A percentile compares a stretch with the other conserved stretches of the same genome.
Evolutionary conservation across 2,329 filamentous ascomycete genomes (phyloP).

Genomic region (Aspergillus hortae): DNA sequence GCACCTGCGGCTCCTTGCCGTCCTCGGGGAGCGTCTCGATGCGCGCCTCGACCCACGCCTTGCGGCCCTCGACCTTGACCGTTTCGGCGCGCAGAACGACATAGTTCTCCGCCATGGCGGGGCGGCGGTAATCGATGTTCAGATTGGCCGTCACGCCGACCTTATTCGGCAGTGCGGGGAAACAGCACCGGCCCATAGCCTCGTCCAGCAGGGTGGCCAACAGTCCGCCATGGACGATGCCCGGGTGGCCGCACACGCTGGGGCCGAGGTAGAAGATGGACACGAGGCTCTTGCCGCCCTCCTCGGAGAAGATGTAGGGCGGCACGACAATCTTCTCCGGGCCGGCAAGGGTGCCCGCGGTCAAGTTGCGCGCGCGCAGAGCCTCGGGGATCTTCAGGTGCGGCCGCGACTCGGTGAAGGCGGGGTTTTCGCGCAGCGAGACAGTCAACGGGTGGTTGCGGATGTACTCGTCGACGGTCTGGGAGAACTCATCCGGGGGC

Average conservation of each 20-base stretch:
- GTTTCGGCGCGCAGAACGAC: constrained; percentile 77
- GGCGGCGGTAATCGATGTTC: constrained; percentile 75
- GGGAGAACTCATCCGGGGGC: constrained; percentile 50
- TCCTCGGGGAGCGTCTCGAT: constrained; percentile 72
- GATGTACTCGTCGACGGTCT: constrained; percentile 69
- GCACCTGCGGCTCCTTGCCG: constrained; percentile 60
- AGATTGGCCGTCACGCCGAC: constrained; percentile 79
- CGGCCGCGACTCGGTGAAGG: constrained; percentile 73
- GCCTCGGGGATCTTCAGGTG: constrained; percentile 78
- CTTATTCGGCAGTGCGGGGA: constrained; percentile 80
- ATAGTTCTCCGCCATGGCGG: constrained; percentile 70
- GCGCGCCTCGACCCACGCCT: constrained; percentile 87
- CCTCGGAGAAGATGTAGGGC: constrained; percentile 72
- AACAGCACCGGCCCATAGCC: constrained; percentile 81
- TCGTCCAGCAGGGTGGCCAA: constrained; percentile 93
- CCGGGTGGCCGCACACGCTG: constrained; percentile 83
- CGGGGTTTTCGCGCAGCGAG: constrained; percentile 63
- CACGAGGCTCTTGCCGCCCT: constrained; percentile 65
- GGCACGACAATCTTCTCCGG: constrained; percentile 75
- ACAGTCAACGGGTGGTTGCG: constrained; percentile 69
- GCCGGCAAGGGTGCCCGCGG: constrained; percentile 73
- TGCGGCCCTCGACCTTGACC: constrained; percentile 81
- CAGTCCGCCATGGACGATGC: constrained; percentile 85
- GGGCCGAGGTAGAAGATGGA: constrained; percentile 73
- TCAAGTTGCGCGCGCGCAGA: constrained; percentile 72